Evolutionary conservation across 2,329 filamentous ascomycete genomes (phyloP), one percentile per base, ranked within the genome.

Genomic region (Hypoxylon sp.): DNA sequence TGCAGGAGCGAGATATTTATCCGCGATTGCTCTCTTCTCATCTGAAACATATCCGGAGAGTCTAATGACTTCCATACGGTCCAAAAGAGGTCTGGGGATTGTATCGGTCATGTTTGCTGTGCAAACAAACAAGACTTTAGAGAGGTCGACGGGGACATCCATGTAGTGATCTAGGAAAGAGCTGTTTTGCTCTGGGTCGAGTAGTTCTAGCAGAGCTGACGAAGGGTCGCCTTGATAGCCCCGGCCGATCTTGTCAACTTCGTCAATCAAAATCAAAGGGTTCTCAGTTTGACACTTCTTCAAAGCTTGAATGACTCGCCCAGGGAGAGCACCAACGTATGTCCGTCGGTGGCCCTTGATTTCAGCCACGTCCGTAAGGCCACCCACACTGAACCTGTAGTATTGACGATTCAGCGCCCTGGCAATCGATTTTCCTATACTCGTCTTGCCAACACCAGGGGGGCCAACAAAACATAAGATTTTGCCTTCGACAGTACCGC

Each of bases 201-300:
- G 89, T 56, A 99, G 83, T 79, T 99, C 96, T 2, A 99, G 88
- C 59, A 99, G 86, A 31, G 96, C 96, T 20, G 95, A 98, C 0
- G 96, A 94, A 13, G 97, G 97, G 77, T 99, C 96, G 27, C 96
- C 96, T 82, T 98, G 96, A 78, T 98, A 96, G 4, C 96, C 96
- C 64, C 94, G 91, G 33, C 96, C 96, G 78, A 99, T 97, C 84
- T 99, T 99, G 85, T 99, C 96, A 65, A 99, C 91, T 79, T 99
- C 96, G 78, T 99, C 96, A 72, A 99, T 98, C 71, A 99, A 83
- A 56, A 99, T 94, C 31, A 99, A 86, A 30, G 96, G 96, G 79
- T 99, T 99, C 82, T 99, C 97, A 0, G 96, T 99, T 83, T 98
- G 95, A 79, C 95, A 98, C 82, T 99, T 99, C 86, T 99, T 99